These are phyloP conservation scores for Asclepias syriaca DNA, from an alignment of 257 asterid species.

Conservation along the genomic window DNA sequence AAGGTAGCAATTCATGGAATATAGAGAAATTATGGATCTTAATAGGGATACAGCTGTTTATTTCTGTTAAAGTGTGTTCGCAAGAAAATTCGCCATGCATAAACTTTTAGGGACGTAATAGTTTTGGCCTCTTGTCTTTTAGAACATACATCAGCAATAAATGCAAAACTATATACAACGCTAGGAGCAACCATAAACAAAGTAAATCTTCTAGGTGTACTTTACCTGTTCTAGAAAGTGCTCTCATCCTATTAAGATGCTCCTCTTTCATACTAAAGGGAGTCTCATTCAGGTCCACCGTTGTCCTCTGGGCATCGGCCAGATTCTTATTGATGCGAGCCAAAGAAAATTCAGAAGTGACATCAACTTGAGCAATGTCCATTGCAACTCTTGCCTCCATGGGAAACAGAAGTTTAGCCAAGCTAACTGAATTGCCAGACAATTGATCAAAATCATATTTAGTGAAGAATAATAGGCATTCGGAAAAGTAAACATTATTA, in stretches of 20 bases:
- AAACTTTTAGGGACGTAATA: background rate
- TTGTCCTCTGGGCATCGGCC: conserved; percentile 44
- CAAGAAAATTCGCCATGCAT: background rate
- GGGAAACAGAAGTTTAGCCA: conserved; percentile 85
- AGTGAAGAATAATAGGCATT: background rate
- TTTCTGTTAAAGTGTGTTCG: background rate
- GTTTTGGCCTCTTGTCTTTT: background rate
- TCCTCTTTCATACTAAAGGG: conserved; percentile 90
- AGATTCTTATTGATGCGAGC: conserved; percentile 32
- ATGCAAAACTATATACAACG: background rate
- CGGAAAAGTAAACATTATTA: background rate
- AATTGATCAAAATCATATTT: background rate
- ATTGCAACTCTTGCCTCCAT: conserved; percentile 92
- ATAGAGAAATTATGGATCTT: background rate
- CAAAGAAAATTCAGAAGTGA: conserved; percentile 54
- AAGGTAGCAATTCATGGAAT: background rate
- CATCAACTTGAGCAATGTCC: conserved; percentile 97
- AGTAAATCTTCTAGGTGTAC: conserved; percentile 4
- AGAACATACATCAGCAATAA: background rate
- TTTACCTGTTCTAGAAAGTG: conserved; percentile 90
- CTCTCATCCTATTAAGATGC: conserved; percentile 79
- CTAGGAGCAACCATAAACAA: conserved; percentile 1
- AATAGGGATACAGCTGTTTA: background rate
- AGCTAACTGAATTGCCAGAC: conserved; percentile 50
- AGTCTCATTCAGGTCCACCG: conserved; percentile 83